phyloP scores from a whole-genome alignment of 1,139 yeast species.

The Debaryomyces sp. region DNA sequence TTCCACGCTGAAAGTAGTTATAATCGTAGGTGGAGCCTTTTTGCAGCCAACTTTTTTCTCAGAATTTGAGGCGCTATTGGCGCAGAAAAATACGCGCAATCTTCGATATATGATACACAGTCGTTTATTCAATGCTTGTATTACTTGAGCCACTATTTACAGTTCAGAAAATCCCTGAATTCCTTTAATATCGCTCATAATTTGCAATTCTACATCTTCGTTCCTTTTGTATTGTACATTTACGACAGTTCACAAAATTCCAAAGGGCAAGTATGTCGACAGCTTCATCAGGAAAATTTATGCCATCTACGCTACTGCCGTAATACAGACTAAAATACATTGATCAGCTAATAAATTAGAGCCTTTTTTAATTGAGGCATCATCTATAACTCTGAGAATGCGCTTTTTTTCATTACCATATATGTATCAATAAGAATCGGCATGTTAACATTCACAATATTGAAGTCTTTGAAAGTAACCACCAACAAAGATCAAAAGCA shows the following conservation, averaged over 20 bases:
- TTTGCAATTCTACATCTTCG: neutral
- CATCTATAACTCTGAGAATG: slow-evolving; percentile 38
- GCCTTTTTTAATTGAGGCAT: slow-evolving; percentile 49
- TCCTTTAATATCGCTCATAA: neutral
- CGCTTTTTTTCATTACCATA: slow-evolving; percentile 18
- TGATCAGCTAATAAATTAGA: slow-evolving; percentile 51
- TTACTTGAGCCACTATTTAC: neutral
- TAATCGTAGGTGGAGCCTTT: neutral
- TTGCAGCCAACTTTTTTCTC: neutral
- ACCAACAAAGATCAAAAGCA: too few species aligned
- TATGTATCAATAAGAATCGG: too few species aligned
- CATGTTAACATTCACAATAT: neutral
- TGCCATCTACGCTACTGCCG: slow-evolving; percentile 11
- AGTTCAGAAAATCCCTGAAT: neutral
- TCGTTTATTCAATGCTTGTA: neutral
- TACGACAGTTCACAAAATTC: neutral
- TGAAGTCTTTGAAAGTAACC: neutral
- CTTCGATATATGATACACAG: neutral
- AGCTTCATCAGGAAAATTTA: neutral
- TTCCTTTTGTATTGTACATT: neutral
- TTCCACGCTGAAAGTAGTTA: neutral
- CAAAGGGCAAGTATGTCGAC: neutral
- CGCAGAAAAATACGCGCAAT: neutral
- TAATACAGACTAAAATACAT: slow-evolving; percentile 51
- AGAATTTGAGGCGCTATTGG: neutral